Conservation (phyloP, 2,329 filamentous ascomycete species). For the Fusarium vanettenii region DNA sequence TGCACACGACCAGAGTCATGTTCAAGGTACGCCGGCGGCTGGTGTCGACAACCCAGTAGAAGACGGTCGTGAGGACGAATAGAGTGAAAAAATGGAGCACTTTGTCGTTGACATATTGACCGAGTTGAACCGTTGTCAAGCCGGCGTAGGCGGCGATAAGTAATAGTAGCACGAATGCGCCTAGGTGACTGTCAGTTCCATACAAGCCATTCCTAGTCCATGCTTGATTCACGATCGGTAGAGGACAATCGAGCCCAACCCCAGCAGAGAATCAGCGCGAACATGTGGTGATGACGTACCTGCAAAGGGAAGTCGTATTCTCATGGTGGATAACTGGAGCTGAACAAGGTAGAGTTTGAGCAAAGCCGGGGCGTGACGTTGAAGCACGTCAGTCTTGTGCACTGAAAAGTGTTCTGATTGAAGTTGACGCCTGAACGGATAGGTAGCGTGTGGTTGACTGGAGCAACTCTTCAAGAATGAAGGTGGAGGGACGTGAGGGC, state of each 20-base stretch:
- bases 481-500: not conserved
- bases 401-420: not conserved
- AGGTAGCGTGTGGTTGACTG: not conserved
- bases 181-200: constrained; percentile 55
- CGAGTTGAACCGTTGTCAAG: constrained; percentile 73
- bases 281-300: constrained; percentile 64
- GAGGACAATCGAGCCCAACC: not conserved
- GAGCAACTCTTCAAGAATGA: not conserved
- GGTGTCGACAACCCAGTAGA: constrained; percentile 98
- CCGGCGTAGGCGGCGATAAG: constrained; percentile 83
- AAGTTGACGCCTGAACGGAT: not conserved
- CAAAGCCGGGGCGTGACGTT: not conserved
- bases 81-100: constrained; percentile 88
- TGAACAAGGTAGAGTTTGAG: not conserved
- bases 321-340: constrained; percentile 64
- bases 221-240: not conserved
- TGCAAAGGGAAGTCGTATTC: constrained; percentile 89
- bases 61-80: constrained; percentile 85
- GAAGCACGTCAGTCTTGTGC: not conserved
- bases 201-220: not conserved
- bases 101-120: constrained; percentile 83
- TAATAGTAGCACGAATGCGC: constrained; percentile 76
- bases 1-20: constrained; percentile 84
- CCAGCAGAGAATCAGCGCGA: not conserved
- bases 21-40: constrained; percentile 86